Conservation (phyloP, 2,329 filamentous ascomycete species). For the Gaeumannomyces tritici region DNA sequence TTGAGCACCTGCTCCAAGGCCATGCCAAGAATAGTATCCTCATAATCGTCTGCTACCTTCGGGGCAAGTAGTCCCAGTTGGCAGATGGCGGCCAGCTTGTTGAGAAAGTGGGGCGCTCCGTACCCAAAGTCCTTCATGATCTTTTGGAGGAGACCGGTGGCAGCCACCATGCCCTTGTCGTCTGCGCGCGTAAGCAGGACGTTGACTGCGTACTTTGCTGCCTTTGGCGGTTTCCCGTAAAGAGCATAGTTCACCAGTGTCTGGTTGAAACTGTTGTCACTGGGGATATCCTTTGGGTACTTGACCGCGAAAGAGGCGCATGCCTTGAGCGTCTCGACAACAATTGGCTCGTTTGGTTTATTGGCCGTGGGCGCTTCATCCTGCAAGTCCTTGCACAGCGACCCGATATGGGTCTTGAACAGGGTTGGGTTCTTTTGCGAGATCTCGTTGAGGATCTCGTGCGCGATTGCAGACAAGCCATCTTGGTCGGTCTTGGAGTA, state of each 20-base stretch:
- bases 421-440: constrained; percentile 82
- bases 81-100: constrained; percentile 60
- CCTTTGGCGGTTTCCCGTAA: constrained; percentile 69
- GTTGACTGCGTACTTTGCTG: constrained; percentile 88
- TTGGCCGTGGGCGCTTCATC: constrained; percentile 66
- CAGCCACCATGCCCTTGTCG: constrained; percentile 71
- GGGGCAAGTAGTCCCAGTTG: constrained; percentile 70
- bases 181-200: constrained; percentile 69
- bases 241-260: constrained; percentile 76
- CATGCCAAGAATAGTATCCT: constrained; percentile 71
- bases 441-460: constrained; percentile 86
- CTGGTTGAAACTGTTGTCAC: constrained; percentile 70
- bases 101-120: constrained; percentile 64
- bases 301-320: constrained; percentile 85
- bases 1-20: constrained; percentile 66
- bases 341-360: constrained; percentile 57
- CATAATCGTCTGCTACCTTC: constrained; percentile 60
- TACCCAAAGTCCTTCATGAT: constrained; percentile 67
- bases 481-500: constrained; percentile 77
- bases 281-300: constrained; percentile 74
- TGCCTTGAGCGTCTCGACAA: constrained; percentile 88
- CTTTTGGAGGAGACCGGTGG: constrained; percentile 71
- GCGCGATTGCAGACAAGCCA: constrained; percentile 66
- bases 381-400: constrained; percentile 79
- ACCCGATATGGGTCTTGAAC: constrained; percentile 85